These are phyloP conservation scores for Tremellales sp. DNA, from an alignment of 1,284 basidiomycete genomes.

Conservation along the genomic window DNA sequence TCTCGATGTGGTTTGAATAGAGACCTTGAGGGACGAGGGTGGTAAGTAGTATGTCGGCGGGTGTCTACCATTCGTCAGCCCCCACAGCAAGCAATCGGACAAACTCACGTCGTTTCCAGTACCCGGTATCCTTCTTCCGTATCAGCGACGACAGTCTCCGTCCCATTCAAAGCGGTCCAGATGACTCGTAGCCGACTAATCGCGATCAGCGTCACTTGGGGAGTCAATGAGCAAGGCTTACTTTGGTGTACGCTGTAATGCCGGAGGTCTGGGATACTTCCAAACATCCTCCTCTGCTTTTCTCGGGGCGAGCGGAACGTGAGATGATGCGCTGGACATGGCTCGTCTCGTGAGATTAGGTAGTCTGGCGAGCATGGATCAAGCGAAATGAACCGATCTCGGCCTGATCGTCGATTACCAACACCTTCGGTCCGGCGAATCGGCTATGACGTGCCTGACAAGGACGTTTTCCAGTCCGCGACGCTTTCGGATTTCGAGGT, in stretches of 20 bases:
- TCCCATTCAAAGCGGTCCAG: conserved; percentile 22
- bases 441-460: no score
- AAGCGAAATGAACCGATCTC: no score
- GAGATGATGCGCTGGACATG: no score
- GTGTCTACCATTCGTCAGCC: conserved; percentile 21
- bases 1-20: conserved; percentile 20
- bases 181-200: conserved; percentile 29
- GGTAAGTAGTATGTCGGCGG: conserved; percentile 47
- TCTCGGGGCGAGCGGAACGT: conserved; percentile 17
- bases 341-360: no score
- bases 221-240: conserved; percentile 6
- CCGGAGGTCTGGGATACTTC: conserved; percentile 44
- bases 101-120: conserved; percentile 38
- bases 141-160: conserved; percentile 32
- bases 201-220: neutral
- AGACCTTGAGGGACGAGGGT: conserved; percentile 19
- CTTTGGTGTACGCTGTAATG: conserved; percentile 33
- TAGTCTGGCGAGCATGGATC: no score
- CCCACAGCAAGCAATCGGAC: no score
- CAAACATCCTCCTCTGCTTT: conserved; percentile 40
- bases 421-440: no score
- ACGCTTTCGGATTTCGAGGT: no score
- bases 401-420: no score
- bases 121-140: conserved; percentile 38
- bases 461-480: no score